Base-by-base conservation (phyloP, 306 rosid genomes). In the Vachellia pachyceras region DNA sequence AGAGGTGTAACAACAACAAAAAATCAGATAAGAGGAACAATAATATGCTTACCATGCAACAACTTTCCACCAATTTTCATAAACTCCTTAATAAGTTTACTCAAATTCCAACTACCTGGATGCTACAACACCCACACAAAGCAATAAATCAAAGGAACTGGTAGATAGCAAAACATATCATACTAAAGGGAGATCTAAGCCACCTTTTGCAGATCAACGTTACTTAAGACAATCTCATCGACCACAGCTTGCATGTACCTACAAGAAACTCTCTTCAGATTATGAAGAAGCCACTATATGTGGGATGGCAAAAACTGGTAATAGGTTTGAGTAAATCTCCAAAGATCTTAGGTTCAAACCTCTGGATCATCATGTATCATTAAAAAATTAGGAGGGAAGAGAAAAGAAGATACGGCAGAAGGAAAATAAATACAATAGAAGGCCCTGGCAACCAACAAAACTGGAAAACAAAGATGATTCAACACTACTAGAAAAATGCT, bases 221-320 rank as follows among this genome's bases (percentile, higher is more conserved):
- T 91, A 58, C 78, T 90, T 74, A 89, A 86, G 78, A 93, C 87
- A 71, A 91, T 83, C 92, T 93, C 98, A 78, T 95, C 99, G 73
- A 89, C 98, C 86, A 93, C 98, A 22, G 99, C 99, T 86, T 95
- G 99, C 97, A 95, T 93, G 85, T 95, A 95, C 93, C 99, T 95
- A 69, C 66, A 77, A 73, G 79, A 70, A 83, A 80, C 18, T 47
- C 63, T 47, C 63, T 70, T 55, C 40, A 61, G 68, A 73, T 73
- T 72, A 69, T 50, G 29, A 72, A 60, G 73, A 60, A 49, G 73
- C 36, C 18, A 69, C 55, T 22, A 69, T 15, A 10, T 20, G 72
- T 8, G 47, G 49, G 36, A 10, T 18, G 45, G 15, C 20, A 46
- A 54, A 41, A 14, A 41, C 36, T 69, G 36, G 73, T 42, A 44